Evolutionary conservation across 768 basidiomycete genomes (phyloP), one percentile per base, ranked within the genome.

Genomic region (Podaxis sp.): DNA sequence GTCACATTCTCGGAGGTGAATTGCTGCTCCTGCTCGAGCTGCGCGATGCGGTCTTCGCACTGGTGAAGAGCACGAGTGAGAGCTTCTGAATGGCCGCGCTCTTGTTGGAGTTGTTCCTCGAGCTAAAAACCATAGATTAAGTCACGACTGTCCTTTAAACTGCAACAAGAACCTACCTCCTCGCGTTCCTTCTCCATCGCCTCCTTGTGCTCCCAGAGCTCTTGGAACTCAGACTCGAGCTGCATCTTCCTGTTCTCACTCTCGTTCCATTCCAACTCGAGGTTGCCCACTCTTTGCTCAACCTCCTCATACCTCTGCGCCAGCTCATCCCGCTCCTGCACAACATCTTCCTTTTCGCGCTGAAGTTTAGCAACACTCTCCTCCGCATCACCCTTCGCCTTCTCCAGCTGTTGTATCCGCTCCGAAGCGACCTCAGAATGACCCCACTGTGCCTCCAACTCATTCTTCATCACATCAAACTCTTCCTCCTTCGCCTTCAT

Each of bases 391-490:
- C 66, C 60, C 64, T 73, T 74, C 60, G 73, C 75, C 57, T 68
- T 72, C 67, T 72, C 72, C 38, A 84, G 70, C 33, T 70, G 70
- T 37, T 76, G 69, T 8, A 83, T 75, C 66, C 75, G 77, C 65
- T 86, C 85, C n/a, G 76, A 74, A 13, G 76, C 72, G 63, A 76
- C 76, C 73, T 90, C 88, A 7, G 88, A 85, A 61, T 85, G 76
- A 37, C 78, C 75, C 89, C 89, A 91, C 72, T 91, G 89, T 9
- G 85, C 83, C 67, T 91, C 86, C 36, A 91, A 70, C 72, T 93
- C 89, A 0, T 72, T 69, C 70, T 87, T 86, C 65, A 90, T 72
- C 24, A 83, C 75, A 6, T 61, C 70, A 49, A 77, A 75, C 63
- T 84, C 81, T 27, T 81, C 79, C 13, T 83, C 78, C 51, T 78